Evolutionary conservation across 805 yeast genomes (phyloP).

Genomic region (Kodamaea jinghongensis): DNA sequence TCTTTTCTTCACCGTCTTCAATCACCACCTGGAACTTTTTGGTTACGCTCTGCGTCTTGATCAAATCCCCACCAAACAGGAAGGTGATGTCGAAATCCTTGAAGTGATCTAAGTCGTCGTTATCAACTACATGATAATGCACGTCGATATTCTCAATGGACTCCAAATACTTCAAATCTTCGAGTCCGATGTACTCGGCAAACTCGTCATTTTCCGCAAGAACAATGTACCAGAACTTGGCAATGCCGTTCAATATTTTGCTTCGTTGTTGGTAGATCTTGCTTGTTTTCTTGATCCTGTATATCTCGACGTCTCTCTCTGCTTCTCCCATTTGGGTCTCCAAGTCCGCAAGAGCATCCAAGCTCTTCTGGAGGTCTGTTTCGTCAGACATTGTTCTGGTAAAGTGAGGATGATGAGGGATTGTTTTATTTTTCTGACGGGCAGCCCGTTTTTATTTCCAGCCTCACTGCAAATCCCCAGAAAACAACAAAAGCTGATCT

Average conservation of each 20-base stretch:
- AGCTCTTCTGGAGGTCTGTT: conserved; percentile 23
- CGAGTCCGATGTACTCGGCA: conserved; percentile 71
- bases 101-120: conserved; percentile 31
- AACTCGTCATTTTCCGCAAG: conserved; percentile 82
- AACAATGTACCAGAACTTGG: conserved; percentile 85
- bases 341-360: conserved; percentile 50
- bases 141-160: conserved; percentile 62
- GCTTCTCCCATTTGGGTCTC: conserved; percentile 59
- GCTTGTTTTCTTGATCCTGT: conserved; percentile 50
- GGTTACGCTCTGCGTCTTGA: conserved; percentile 55
- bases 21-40: conserved; percentile 54
- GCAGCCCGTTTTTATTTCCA: background rate
- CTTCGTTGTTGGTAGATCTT: conserved; percentile 61
- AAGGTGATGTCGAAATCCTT: conserved; percentile 62
- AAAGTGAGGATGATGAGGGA: too few relatives aligned
- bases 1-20: conserved; percentile 53
- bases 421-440: conserved; percentile 1
- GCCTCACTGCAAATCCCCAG: background rate
- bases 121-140: conserved; percentile 42
- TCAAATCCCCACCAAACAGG: conserved; percentile 47
- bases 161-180: conserved; percentile 77
- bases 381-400: conserved; percentile 4
- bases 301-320: conserved; percentile 59
- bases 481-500: conserved; percentile 14
- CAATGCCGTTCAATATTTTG: conserved; percentile 49